These are phyloP conservation scores for Cladosporium sp. DNA, from an alignment of 2,329 filamentous ascomycete genomes.

Conservation along the genomic window DNA sequence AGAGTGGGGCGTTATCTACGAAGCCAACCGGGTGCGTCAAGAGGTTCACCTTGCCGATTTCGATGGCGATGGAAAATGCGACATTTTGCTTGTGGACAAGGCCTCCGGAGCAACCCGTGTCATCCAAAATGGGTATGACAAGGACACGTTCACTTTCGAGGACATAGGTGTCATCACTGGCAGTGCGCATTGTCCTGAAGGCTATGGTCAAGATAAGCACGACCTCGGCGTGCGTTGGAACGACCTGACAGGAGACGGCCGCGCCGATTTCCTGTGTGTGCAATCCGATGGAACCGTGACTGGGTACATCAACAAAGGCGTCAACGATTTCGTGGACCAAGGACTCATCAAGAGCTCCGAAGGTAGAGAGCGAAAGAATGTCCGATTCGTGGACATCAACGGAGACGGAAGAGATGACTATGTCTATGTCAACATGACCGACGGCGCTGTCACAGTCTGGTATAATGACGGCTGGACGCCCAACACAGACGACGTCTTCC, in stretches of 20 bases:
- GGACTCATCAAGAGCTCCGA: constrained; percentile 13
- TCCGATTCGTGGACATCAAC: constrained; percentile 17
- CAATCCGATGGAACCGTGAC: constrained; percentile 2
- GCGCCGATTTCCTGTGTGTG: constrained; percentile 13
- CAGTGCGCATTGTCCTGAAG: constrained; percentile 3
- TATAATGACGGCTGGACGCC: constrained; percentile 3
- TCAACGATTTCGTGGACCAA: constrained; percentile 5
- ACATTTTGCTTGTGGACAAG: no score
- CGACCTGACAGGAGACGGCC: constrained; percentile 13
- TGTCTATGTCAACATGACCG: constrained; percentile 16
- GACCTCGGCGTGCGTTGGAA: constrained; percentile 10
- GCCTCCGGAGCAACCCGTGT: no score
- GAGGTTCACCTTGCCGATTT: no score
- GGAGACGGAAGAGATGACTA: constrained; percentile 14
- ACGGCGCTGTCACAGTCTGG: constrained; percentile 10
- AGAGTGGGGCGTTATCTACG: neutral
- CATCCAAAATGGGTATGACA: neutral
- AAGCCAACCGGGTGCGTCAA: no score
- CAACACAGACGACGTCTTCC: constrained; percentile 7
- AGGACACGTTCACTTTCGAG: neutral
- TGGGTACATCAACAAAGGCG: constrained; percentile 13
- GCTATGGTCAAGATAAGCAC: constrained; percentile 12
- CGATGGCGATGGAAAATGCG: no score
- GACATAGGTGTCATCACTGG: constrained; percentile 5
- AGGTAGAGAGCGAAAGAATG: constrained; percentile 12